A percentile compares a stretch with the other conserved stretches of the same genome.
Evolutionary conservation across 1,284 basidiomycete genomes (phyloP).

Genomic region (Trichosporon faecale): DNA sequence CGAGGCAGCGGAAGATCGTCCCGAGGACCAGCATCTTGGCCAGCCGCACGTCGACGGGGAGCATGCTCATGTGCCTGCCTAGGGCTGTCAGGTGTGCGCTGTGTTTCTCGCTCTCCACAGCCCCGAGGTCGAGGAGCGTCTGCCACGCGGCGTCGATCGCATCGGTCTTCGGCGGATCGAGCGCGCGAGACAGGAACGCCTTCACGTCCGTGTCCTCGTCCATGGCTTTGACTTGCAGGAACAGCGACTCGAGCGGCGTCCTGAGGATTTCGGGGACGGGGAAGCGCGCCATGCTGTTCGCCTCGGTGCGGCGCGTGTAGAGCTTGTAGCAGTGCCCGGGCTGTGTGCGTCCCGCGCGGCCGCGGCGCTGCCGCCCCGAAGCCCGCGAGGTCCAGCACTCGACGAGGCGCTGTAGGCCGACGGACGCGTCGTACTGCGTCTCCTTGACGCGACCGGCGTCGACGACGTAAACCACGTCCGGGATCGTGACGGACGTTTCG

Average conservation of each 20-base stretch:
- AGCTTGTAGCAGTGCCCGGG: slow-evolving; percentile 78
- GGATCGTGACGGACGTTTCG: slow-evolving; percentile 90
- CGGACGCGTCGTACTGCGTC: slow-evolving; percentile 73
- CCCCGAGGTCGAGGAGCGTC: slow-evolving; percentile 74
- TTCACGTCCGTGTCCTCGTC: slow-evolving; percentile 75
- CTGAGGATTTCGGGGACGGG: slow-evolving; percentile 83
- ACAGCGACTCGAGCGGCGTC: slow-evolving; percentile 80
- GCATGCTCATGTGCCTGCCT: slow-evolving; percentile 70
- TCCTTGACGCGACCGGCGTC: slow-evolving; percentile 88
- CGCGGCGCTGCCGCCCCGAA: slow-evolving; percentile 76
- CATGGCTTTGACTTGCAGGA: slow-evolving; percentile 78
- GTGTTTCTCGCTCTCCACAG: slow-evolving; percentile 63
- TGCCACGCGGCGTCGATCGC: slow-evolving; percentile 77
- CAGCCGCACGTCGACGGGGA: slow-evolving; percentile 85
- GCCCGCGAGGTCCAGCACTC: slow-evolving; percentile 71
- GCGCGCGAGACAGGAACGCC: slow-evolving; percentile 63
- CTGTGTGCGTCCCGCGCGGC: slow-evolving; percentile 83
- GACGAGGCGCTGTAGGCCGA: slow-evolving; percentile 68
- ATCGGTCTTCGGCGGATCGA: slow-evolving; percentile 74
- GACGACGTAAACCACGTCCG: slow-evolving; percentile 81
- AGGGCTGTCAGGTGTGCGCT: slow-evolving; percentile 67
- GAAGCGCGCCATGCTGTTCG: slow-evolving; percentile 67
- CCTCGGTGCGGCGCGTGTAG: slow-evolving; percentile 69
- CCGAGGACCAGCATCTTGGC: slow-evolving; percentile 90
- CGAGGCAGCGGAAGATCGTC: slow-evolving; percentile 73